Evolutionary conservation across 1,284 basidiomycete genomes (phyloP).

Genomic region (Apiotrichum brassicae): DNA sequence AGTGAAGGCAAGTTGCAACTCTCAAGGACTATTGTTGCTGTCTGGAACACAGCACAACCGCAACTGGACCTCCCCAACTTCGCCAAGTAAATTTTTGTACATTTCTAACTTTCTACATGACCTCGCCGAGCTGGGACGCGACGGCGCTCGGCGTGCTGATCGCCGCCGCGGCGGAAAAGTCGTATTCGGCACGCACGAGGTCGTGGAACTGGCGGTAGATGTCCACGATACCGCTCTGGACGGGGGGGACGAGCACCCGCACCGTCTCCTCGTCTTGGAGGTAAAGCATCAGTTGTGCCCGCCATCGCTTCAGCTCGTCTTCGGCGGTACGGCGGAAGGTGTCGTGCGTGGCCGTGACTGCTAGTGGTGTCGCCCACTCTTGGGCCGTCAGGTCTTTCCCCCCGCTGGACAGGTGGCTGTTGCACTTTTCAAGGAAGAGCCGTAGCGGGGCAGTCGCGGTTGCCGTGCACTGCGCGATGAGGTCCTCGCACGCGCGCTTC

Average conservation of each 20-base stretch:
- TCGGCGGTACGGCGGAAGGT: conserved; percentile 51
- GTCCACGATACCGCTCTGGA: conserved; percentile 63
- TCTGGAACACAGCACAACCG: too few relatives aligned
- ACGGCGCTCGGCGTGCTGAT: conserved; percentile 44
- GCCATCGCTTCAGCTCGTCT: conserved; percentile 55
- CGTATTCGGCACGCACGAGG: conserved; percentile 49
- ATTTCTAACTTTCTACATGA: background rate
- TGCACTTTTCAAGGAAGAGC: conserved; percentile 56
- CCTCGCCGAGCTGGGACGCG: conserved; percentile 11
- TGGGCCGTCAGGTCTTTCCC: conserved; percentile 50
- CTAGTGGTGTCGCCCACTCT: conserved; percentile 48
- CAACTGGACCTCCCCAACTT: too few relatives aligned
- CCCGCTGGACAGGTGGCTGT: conserved; percentile 32
- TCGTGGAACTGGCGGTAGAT: conserved; percentile 65
- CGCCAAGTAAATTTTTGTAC: too few relatives aligned
- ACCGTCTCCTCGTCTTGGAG: conserved; percentile 73
- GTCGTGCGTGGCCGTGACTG: conserved; percentile 51
- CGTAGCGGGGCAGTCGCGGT: conserved; percentile 54
- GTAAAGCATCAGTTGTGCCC: conserved; percentile 60
- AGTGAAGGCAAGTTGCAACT: too few relatives aligned
- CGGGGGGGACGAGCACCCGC: conserved; percentile 65
- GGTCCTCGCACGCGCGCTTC: conserved; percentile 70
- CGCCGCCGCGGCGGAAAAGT: conserved; percentile 44
- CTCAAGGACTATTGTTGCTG: too few relatives aligned
- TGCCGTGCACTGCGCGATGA: conserved; percentile 61